phyloP scores from a whole-genome alignment of 257 asterid genomes.

The Osmanthus fragrans region DNA sequence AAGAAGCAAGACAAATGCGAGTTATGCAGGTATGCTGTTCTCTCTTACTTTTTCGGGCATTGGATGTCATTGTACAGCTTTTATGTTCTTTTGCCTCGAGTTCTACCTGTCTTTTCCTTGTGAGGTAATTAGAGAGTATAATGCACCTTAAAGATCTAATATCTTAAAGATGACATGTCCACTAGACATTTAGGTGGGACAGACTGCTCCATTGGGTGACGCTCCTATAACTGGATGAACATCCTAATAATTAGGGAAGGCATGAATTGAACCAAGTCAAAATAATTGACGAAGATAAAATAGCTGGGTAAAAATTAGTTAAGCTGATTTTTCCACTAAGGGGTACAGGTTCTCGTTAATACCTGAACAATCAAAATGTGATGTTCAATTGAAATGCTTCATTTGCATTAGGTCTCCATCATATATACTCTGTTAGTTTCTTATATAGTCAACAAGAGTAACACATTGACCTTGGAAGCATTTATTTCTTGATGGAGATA shows the following conservation, averaged over 20 bases:
- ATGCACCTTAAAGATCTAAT: neutral
- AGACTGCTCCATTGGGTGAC: neutral
- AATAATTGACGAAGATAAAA: neutral
- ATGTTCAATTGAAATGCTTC: constrained; percentile 3
- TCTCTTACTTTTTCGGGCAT: neutral
- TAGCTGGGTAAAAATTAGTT: neutral
- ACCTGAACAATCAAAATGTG: constrained; percentile 14
- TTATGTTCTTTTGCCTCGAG: neutral
- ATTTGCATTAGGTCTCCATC: neutral
- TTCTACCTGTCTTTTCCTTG: neutral
- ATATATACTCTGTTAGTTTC: neutral
- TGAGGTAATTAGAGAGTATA: neutral
- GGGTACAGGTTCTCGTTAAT: neutral
- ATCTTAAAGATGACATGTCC: neutral
- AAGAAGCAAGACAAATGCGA: constrained; percentile 84
- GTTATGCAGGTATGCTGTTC: constrained; percentile 66
- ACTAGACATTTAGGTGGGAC: neutral
- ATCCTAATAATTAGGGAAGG: neutral
- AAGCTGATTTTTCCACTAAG: neutral
- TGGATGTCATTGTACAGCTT: neutral
- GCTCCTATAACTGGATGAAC: neutral
- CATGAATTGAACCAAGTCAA: neutral
- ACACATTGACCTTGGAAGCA: neutral
- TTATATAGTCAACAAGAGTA: neutral
- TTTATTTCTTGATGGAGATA: constrained; percentile 8